Evolutionary conservation across 208 protist genomes (phyloP).

Genomic region (Polymyxa betae): DNA sequence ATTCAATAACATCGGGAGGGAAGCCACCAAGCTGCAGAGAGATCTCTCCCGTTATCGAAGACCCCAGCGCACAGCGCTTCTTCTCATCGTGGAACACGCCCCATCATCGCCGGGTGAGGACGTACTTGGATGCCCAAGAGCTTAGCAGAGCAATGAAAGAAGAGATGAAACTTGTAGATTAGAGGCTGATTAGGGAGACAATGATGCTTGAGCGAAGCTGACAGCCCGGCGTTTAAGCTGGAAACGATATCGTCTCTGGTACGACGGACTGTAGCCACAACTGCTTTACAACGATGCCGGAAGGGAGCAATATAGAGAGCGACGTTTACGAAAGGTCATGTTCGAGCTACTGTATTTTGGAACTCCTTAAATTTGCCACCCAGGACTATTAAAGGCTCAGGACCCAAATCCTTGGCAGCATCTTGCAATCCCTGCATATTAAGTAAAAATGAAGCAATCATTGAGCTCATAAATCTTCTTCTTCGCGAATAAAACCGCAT

Average conservation of each 20-base stretch:
- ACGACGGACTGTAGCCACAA: no score
- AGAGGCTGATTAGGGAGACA: background rate
- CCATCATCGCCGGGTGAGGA: background rate
- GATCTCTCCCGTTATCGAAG: background rate
- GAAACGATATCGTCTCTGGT: no score
- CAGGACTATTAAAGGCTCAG: no score
- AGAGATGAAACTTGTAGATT: background rate
- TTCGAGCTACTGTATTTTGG: no score
- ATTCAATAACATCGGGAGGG: background rate
- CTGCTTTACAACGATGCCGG: no score
- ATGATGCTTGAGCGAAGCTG: background rate
- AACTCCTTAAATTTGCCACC: no score
- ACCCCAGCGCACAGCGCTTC: background rate
- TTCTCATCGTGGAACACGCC: background rate
- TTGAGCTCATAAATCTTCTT: conserved; percentile 16
- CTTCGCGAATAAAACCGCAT: conserved; percentile 8
- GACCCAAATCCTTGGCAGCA: no score
- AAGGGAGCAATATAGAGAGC: no score
- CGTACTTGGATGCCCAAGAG: background rate
- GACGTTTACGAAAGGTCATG: no score
- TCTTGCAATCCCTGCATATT: no score
- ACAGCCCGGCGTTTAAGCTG: no score
- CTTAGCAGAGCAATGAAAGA: background rate
- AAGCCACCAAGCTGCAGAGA: background rate
- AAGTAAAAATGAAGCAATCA: no score